A percentile compares a stretch with the other conserved stretches of the same genome.
Evolutionary conservation across 441 rosid genomes (phyloP).

Genomic region (Rhodomyrtus psidioides): DNA sequence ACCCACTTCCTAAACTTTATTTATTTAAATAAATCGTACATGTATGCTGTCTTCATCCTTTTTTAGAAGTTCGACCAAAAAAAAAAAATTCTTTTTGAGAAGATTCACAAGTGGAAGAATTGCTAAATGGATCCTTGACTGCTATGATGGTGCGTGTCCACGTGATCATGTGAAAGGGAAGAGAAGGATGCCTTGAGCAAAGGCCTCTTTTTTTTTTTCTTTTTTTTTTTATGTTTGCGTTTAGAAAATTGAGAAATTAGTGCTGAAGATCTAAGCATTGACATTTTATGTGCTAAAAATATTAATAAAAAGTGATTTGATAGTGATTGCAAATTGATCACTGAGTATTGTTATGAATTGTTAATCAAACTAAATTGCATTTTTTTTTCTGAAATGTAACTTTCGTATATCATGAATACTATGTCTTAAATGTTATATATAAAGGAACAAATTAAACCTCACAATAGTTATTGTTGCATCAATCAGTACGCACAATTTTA

Average conservation of each 20-base stretch:
- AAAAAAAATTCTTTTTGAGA: background rate
- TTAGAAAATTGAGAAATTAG: background rate
- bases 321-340: background rate
- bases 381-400: background rate
- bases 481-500: background rate
- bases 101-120: background rate
- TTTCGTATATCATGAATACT: background rate
- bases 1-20: background rate
- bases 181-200: slow-evolving; percentile 10
- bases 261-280: background rate
- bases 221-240: background rate
- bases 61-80: background rate
- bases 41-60: background rate
- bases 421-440: background rate
- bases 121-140: background rate
- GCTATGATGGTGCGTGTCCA: slow-evolving; percentile 16
- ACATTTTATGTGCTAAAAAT: background rate
- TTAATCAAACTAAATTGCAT: background rate
- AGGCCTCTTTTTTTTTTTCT: too few relatives aligned
- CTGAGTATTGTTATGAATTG: background rate
- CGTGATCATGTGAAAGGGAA: slow-evolving; percentile 23
- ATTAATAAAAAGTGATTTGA: background rate
- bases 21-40: background rate
- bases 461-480: background rate
- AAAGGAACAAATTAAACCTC: background rate